phyloP scores from a whole-genome alignment of 768 basidiomycete genomes.

The Filobasidium floriforme region DNA sequence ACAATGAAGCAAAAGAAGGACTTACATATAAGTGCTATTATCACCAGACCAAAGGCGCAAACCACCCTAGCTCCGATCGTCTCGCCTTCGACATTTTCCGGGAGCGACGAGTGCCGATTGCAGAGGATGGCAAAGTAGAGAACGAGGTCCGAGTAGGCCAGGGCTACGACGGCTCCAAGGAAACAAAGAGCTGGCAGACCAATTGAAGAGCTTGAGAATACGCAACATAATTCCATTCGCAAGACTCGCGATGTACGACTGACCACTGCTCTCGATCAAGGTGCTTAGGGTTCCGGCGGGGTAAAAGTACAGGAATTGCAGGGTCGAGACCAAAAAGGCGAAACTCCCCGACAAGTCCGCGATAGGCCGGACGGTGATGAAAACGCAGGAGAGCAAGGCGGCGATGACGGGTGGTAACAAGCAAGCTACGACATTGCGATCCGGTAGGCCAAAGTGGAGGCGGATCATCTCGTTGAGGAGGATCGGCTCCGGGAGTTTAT shows the following conservation, averaged over 20 bases:
- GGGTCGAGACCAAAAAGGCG: conserved; percentile 20
- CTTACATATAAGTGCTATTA: conserved; percentile 12
- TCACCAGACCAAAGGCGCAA: conserved; percentile 17
- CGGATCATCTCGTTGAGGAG: not conserved
- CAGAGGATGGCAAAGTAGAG: conserved; percentile 23
- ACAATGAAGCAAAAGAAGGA: not conserved
- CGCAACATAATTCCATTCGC: not conserved
- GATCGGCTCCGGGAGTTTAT: no score
- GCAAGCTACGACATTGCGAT: not conserved
- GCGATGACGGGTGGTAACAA: conserved; percentile 16
- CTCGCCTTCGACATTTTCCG: conserved; percentile 1
- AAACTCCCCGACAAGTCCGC: conserved; percentile 9
- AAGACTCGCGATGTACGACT: not conserved
- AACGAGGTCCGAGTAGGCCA: conserved; percentile 20
- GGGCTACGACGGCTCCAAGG: conserved; percentile 10
- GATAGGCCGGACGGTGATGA: conserved; percentile 18
- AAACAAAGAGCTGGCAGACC: not conserved
- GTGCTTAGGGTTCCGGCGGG: conserved; percentile 19
- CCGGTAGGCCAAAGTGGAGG: conserved; percentile 1
- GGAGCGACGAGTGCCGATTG: conserved; percentile 5
- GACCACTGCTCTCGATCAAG: conserved; percentile 11
- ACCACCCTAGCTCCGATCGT: conserved; percentile 13
- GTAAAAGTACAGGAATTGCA: conserved; percentile 22
- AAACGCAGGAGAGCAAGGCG: conserved; percentile 19
- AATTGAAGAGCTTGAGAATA: not conserved